Percentiles rank a stretch among this genome's conserved stretches.
These are phyloP conservation scores for Boletus fagicola DNA, from an alignment of 768 basidiomycete genomes.

Conservation along the genomic window DNA sequence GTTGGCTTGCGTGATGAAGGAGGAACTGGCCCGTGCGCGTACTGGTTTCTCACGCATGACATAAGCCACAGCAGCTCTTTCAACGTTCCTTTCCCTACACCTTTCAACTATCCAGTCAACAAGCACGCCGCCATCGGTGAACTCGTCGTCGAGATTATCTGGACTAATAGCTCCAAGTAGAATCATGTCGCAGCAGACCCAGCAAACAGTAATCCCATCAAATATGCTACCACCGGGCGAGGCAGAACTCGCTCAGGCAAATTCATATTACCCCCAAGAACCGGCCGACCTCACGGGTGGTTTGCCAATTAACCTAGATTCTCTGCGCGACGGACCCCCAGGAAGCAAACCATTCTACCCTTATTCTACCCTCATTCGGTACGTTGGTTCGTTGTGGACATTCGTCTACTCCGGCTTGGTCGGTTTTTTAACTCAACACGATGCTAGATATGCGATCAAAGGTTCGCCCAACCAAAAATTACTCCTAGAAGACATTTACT, in stretches of 20 bases:
- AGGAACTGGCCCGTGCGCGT: slow-evolving; percentile 57
- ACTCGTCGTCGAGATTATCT: slow-evolving; percentile 11
- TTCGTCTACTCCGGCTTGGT: not conserved
- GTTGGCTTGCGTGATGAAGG: slow-evolving; percentile 26
- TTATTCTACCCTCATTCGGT: slow-evolving; percentile 89
- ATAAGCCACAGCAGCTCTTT: slow-evolving; percentile 56
- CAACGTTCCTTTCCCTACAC: slow-evolving; percentile 32
- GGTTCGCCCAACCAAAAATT: slow-evolving; percentile 86
- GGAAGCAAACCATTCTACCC: slow-evolving; percentile 91
- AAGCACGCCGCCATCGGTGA: slow-evolving; percentile 20
- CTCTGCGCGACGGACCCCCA: slow-evolving; percentile 81
- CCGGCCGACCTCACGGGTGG: slow-evolving; percentile 81
- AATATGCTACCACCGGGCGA: slow-evolving; percentile 57
- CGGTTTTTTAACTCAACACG: slow-evolving; percentile 1
- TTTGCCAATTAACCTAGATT: slow-evolving; percentile 83
- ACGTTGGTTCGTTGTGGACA: slow-evolving; percentile 29
- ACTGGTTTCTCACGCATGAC: slow-evolving; percentile 40
- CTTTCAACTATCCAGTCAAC: slow-evolving; percentile 27
- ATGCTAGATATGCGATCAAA: slow-evolving; percentile 80
- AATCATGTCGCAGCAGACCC: slow-evolving; percentile 50
- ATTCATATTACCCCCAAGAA: slow-evolving; percentile 70
- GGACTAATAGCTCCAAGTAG: not conserved
- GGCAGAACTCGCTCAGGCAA: slow-evolving; percentile 51
- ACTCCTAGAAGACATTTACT: slow-evolving; percentile 86
- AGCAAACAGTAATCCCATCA: slow-evolving; percentile 56